phyloP scores from a whole-genome alignment of 2,329 filamentous ascomycete species.

The Ophiostoma australiae region DNA sequence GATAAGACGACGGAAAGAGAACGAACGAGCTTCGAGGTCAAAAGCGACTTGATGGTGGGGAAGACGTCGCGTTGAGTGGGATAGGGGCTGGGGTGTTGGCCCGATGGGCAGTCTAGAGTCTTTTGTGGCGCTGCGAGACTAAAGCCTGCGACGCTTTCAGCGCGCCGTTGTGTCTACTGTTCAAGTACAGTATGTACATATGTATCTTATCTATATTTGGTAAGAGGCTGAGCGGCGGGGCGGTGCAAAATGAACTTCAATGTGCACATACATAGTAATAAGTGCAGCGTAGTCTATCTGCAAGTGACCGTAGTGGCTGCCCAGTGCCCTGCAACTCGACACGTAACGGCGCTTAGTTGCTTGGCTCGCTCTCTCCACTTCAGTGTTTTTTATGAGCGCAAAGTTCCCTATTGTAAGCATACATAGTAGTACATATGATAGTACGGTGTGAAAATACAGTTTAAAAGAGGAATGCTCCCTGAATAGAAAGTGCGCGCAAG shows the following conservation, averaged over 20 bases:
- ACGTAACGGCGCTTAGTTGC: neutral
- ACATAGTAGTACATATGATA: no score
- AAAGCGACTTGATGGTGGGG: slow-evolving; percentile 2
- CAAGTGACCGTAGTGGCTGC: no score
- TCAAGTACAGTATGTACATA: no score
- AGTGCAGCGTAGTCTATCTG: no score
- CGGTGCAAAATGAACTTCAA: neutral
- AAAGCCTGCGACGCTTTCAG: neutral
- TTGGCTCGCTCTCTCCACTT: neutral
- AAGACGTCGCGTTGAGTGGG: neutral
- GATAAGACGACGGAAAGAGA: slow-evolving; percentile 3
- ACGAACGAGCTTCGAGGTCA: neutral
- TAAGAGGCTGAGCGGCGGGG: neutral
- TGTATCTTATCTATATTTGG: neutral
- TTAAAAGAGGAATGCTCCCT: no score
- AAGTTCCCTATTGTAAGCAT: no score
- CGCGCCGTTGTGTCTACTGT: neutral
- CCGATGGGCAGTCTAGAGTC: neutral
- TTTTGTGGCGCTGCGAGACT: neutral
- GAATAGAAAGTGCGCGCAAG: neutral
- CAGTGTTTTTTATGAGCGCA: neutral
- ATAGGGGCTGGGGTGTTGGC: slow-evolving; percentile 1
- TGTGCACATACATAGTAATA: neutral
- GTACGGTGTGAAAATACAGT: no score
- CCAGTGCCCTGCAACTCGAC: neutral